Base-by-base conservation (phyloP, 1,284 basidiomycete genomes). In the Puccinia coronata region DNA sequence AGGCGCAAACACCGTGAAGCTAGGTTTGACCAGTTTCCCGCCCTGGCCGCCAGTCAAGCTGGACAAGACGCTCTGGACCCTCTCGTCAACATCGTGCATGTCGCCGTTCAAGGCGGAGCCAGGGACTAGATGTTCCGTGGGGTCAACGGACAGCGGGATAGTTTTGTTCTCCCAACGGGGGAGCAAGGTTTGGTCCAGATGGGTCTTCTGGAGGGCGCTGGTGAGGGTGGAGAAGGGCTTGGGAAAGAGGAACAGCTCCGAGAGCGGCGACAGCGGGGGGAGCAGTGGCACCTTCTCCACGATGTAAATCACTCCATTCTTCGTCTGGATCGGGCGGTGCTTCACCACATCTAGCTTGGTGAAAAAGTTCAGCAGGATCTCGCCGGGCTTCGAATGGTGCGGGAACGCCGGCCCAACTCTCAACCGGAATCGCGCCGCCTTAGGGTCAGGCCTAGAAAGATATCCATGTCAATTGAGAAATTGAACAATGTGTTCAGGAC, bases 231-330 rank as follows among this genome's bases (percentile, higher is more conserved):
- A 82, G 78, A 84, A 85, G 28, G 74, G 77, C 12, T 78, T 51
- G 1, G 85, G 85, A 55, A 83, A 83, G 23, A 84, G 59, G 77
- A 85, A 84, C 16, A 84, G 75, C 69, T 84, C 80, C 63, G 84
- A 83, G 16, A 85, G 82, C 1, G 84, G 83, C 2, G 82, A 71
- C 23, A 85, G 82, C 12, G 85, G 85, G 23, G 84, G 85, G 28
- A 84, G 63, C 25, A 85, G 82, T 1, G 85, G 84, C 18, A 36
- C 9, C 49, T 34, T 59, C 28, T 81, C 36, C 41, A 82, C 76
- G 28, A 82, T 65, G 41, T 83, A 75, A 12, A 83, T 83, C 61
- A 82, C 70, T 25, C 84, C 84, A 70, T 85, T 85, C 83, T 85
- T 85, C 16, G 85, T 84, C n/a, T 83, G 76, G 82, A 85, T 78